phyloP scores from a whole-genome alignment of 2,329 filamentous ascomycete genomes.

The Xylaria sp. region DNA sequence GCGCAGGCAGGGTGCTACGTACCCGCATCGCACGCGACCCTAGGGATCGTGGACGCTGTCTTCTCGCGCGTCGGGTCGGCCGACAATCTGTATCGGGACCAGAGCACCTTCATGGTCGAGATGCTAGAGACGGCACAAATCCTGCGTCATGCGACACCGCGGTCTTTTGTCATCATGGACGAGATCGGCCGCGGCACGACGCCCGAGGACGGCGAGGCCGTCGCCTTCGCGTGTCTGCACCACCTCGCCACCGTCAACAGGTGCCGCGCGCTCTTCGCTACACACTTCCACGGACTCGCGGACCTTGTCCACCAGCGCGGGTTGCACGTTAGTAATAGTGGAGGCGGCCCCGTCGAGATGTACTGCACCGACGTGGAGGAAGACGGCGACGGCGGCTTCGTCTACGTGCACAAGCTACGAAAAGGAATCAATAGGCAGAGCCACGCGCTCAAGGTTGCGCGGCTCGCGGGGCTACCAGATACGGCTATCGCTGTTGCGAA shows the following conservation, averaged over 20 bases:
- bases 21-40: constrained; percentile 83
- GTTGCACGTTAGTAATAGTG: constrained; percentile 51
- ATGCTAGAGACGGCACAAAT: constrained; percentile 98
- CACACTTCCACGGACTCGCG: constrained; percentile 88
- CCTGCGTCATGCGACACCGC: constrained; percentile 81
- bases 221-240: constrained; percentile 87
- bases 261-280: constrained; percentile 88
- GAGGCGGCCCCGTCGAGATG: constrained; percentile 62
- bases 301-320: constrained; percentile 73
- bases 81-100: constrained; percentile 92
- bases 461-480: constrained; percentile 82
- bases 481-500: constrained; percentile 75
- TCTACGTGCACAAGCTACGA: constrained; percentile 84
- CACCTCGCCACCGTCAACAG: constrained; percentile 82
- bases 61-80: constrained; percentile 94
- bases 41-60: constrained; percentile 94
- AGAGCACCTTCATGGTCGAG: constrained; percentile 99
- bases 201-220: constrained; percentile 87
- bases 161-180: constrained; percentile 97
- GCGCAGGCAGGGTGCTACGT: constrained; percentile 95
- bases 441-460: constrained; percentile 95
- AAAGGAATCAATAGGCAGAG: constrained; percentile 86
- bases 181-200: constrained; percentile 96
- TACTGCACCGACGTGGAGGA: constrained; percentile 94
- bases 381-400: constrained; percentile 74